Conservation (phyloP, 1,284 basidiomycete species). For the Sanghuangporus baumii region DNA sequence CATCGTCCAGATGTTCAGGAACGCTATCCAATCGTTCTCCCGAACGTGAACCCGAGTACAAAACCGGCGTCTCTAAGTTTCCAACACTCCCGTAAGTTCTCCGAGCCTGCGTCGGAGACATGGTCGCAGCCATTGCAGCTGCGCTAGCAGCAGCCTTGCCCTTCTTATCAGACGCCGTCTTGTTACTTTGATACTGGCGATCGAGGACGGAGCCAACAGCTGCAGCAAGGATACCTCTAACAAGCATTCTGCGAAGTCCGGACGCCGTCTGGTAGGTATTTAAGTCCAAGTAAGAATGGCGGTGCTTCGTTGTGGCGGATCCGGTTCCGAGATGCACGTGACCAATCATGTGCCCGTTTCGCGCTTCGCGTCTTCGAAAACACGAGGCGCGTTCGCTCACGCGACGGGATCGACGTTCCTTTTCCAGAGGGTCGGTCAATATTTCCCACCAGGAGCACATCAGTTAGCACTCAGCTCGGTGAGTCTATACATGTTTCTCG, state of each 20-base stretch:
- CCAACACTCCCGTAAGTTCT: conserved; percentile 1
- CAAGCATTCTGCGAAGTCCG: background rate
- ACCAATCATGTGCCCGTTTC: background rate
- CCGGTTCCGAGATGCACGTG: background rate
- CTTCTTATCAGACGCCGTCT: background rate
- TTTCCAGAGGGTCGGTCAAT: background rate
- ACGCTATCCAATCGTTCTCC: conserved; percentile 7
- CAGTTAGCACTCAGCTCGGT: background rate
- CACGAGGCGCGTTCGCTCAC: background rate
- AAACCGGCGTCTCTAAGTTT: background rate
- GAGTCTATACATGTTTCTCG: background rate
- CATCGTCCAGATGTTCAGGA: background rate
- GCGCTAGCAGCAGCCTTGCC: background rate
- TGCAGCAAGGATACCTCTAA: background rate
- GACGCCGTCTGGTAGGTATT: too few relatives aligned
- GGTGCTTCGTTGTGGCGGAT: background rate
- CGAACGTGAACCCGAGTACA: conserved; percentile 1
- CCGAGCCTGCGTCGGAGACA: background rate
- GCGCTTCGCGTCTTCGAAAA: background rate
- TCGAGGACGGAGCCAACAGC: background rate
- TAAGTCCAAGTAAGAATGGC: too few relatives aligned
- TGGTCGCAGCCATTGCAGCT: background rate
- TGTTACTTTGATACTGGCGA: background rate
- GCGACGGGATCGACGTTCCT: background rate
- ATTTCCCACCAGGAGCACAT: conserved; percentile 7